Evolutionary conservation across 164 flowering plant genomes (phyloP).

Genomic region (Vitis labrusca): DNA sequence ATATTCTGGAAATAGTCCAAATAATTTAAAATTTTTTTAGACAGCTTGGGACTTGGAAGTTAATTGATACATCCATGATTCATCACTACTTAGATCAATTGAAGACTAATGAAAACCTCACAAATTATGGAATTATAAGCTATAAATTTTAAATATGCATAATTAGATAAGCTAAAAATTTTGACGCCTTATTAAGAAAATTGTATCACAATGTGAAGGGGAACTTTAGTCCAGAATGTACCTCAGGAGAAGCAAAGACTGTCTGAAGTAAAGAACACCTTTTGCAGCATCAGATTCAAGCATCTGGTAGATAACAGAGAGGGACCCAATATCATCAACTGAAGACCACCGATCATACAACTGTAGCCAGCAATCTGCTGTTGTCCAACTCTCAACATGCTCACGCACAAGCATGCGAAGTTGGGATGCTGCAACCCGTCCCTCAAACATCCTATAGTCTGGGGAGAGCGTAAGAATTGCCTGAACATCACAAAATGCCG

Average conservation of each 20-base stretch:
- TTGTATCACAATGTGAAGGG: not conserved
- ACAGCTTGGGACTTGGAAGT: too few relatives aligned
- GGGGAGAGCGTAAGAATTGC: constrained; percentile 92
- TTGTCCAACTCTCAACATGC: constrained; percentile 91
- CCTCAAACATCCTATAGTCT: constrained; percentile 84
- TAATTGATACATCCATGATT: too few relatives aligned
- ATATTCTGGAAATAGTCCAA: too few relatives aligned
- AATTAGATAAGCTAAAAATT: not conserved
- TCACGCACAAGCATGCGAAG: constrained; percentile 83
- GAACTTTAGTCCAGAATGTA: constrained; percentile 19
- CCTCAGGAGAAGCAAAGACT: constrained; percentile 98
- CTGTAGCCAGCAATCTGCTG: constrained; percentile 97
- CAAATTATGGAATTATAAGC: too few relatives aligned
- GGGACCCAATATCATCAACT: constrained; percentile 98
- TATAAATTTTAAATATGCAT: too few relatives aligned
- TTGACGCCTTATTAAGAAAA: not conserved
- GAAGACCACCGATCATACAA: constrained; percentile 96
- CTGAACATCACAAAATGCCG: constrained; percentile 88
- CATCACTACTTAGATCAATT: too few relatives aligned
- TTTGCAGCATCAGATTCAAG: constrained; percentile 95
- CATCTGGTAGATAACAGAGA: constrained; percentile 97
- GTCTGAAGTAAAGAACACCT: constrained; percentile 94
- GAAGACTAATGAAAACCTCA: too few relatives aligned
- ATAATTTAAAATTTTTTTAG: too few relatives aligned
- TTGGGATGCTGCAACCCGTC: constrained; percentile 84